Conservation (phyloP, 1,139 yeast species). For the Yamadazyma atmosphaerica region DNA sequence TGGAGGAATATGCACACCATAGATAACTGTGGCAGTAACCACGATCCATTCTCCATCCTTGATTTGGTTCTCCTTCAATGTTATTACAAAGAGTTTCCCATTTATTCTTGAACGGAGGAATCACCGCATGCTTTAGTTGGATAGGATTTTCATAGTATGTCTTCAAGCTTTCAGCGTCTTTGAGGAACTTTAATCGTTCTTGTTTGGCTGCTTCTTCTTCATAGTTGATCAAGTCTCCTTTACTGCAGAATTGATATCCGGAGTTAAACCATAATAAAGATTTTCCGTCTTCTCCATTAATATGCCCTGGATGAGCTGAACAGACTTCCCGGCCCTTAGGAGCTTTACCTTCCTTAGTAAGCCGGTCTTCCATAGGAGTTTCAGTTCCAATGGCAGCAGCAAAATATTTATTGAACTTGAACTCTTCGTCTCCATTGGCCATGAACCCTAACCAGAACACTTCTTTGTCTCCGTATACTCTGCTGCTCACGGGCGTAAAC, state of each 20-base stretch:
- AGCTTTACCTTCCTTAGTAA: constrained; percentile 20
- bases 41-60: constrained; percentile 32
- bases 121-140: constrained; percentile 24
- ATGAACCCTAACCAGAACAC: constrained; percentile 37
- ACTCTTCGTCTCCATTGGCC: constrained; percentile 34
- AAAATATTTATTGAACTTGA: constrained; percentile 24
- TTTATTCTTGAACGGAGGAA: constrained; percentile 31
- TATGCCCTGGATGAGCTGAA: constrained; percentile 48
- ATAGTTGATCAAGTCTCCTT: constrained; percentile 23
- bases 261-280: constrained; percentile 36
- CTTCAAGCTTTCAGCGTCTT: constrained; percentile 19
- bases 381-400: constrained; percentile 33
- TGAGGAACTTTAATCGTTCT: constrained; percentile 20
- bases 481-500: constrained; percentile 21
- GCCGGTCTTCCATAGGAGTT: constrained; percentile 23
- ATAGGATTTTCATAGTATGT: constrained; percentile 25
- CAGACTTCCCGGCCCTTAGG: constrained; percentile 34
- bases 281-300: constrained; percentile 30
- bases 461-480: constrained; percentile 38
- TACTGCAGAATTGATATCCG: constrained; percentile 34
- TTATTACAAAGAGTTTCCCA: constrained; percentile 25
- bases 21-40: constrained; percentile 41
- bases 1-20: constrained; percentile 47
- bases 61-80: constrained; percentile 26
- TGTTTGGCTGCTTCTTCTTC: constrained; percentile 24